Base-by-base conservation (phyloP, 2,329 filamentous ascomycete genomes). In the Xylaria sp. region DNA sequence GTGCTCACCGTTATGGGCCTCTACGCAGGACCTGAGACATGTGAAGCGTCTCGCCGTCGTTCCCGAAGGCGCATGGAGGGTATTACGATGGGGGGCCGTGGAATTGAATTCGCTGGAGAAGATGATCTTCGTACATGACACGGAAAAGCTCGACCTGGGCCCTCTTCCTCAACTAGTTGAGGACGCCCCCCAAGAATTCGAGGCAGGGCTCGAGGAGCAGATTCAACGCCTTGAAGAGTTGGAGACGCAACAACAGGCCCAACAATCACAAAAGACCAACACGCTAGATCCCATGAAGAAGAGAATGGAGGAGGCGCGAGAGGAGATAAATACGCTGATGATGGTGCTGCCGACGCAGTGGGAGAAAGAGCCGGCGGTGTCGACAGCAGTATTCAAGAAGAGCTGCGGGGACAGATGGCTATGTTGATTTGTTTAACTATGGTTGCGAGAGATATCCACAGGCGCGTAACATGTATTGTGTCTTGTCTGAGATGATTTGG, bases 61-160 rank as follows among this genome's bases (percentile, higher is more conserved):
- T 6, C 65, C 67, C 38, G 68, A 71, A 38, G 67, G 66, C 17
- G 65, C 65, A n/a, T 71, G 65, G 65, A 57, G 68, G 34, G 62
- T 65, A 17, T 41, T 71, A 39, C 64, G 63, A 34, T 69, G 64
- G 63, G 63, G 63, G 48, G 64, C 65, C 20, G 54, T 63, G 16
- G 63, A 65, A 17, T 51, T 67, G 8, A 57, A 60, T n/a, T 61
- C 61, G 0, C 39, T 71, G 6, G 48, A 69, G 43, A 66, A 64
- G 54, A 58, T 71, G n/a, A 67, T 67, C 48, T 70, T 71, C 43
- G 69, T 70, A 17, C 64, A 70, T 44, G 62, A 59, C 34, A 62
- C 65, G 4, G 66, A 70, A 7, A 58, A 63, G 24, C 39, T 61
- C 39, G 60, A 61, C n/a, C 52, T 64, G 6, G 65, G 66, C 8